These are phyloP conservation scores for Paramecium pentaurelia DNA, from an alignment of 73 alveolate genomes.

Conservation along the genomic window DNA sequence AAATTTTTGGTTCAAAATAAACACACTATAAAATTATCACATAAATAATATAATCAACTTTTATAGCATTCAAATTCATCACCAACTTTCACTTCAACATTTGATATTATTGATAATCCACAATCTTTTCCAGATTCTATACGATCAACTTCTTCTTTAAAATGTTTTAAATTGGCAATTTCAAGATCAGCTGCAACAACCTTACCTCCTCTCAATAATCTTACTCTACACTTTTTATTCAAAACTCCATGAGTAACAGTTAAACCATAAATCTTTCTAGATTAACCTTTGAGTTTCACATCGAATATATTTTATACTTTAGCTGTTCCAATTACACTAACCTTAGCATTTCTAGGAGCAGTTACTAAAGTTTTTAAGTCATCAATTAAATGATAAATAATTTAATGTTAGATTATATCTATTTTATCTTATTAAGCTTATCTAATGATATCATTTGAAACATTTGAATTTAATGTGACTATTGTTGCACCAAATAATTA, in stretches of 20 bases:
- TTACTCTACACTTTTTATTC: slow-evolving; percentile 54
- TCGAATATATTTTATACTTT: slow-evolving; percentile 64
- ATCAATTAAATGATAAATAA: slow-evolving; percentile 76
- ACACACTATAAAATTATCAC: background rate
- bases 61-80: slow-evolving; percentile 39
- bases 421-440: slow-evolving; percentile 59
- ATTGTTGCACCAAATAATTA: slow-evolving; percentile 66
- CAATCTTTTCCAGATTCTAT: slow-evolving; percentile 81
- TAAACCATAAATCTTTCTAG: slow-evolving; percentile 69
- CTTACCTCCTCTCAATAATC: slow-evolving; percentile 72
- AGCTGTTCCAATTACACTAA: slow-evolving; percentile 68
- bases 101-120: slow-evolving; percentile 60
- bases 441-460: slow-evolving; percentile 53
- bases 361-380: slow-evolving; percentile 64
- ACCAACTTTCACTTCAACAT: background rate
- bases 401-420: slow-evolving; percentile 65
- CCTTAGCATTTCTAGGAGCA: slow-evolving; percentile 44
- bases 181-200: slow-evolving; percentile 62
- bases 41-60: background rate
- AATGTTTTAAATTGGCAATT: slow-evolving; percentile 66
- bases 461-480: slow-evolving; percentile 70
- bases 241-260: slow-evolving; percentile 67
- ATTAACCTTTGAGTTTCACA: slow-evolving; percentile 52
- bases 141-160: slow-evolving; percentile 67
- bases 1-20: background rate